These are phyloP conservation scores for Mycena epipterygia DNA, from an alignment of 768 basidiomycete genomes.

Conservation along the genomic window DNA sequence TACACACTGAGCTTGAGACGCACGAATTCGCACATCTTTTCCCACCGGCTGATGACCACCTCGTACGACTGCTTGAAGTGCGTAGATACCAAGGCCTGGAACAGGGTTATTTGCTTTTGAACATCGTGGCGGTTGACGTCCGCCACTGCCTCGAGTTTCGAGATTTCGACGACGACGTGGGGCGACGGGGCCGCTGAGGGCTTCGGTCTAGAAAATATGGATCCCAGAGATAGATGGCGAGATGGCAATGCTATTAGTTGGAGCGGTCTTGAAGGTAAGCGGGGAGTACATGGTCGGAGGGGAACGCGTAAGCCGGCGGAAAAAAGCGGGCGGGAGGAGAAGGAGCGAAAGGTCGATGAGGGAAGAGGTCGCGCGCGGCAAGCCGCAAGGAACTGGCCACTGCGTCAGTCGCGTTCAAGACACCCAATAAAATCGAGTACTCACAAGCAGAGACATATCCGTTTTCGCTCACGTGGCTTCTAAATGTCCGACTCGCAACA, in stretches of 20 bases:
- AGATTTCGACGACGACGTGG: slow-evolving; percentile 75
- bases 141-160: slow-evolving; percentile 83
- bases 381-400: slow-evolving; percentile 32
- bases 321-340: slow-evolving; percentile 27
- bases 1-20: slow-evolving; percentile 45
- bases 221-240: slow-evolving; percentile 56
- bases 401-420: slow-evolving; percentile 29
- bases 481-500: slow-evolving; percentile 59
- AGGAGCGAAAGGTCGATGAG: slow-evolving; percentile 25
- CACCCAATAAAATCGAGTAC: neutral
- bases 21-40: slow-evolving; percentile 87
- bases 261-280: slow-evolving; percentile 23
- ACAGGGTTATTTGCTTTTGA: slow-evolving; percentile 76
- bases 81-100: slow-evolving; percentile 75
- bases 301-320: slow-evolving; percentile 23
- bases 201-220: slow-evolving; percentile 63
- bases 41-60: slow-evolving; percentile 84
- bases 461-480: no score
- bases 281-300: slow-evolving; percentile 14
- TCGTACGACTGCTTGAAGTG: slow-evolving; percentile 79
- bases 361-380: slow-evolving; percentile 31
- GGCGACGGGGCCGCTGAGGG: slow-evolving; percentile 67
- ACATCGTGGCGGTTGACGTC: slow-evolving; percentile 81
- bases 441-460: slow-evolving; percentile 4
- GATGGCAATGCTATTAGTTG: slow-evolving; percentile 39